These are phyloP conservation scores for Tillandsia fasciculata DNA, from an alignment of 176 grass and related monocot genomes.

Conservation along the genomic window DNA sequence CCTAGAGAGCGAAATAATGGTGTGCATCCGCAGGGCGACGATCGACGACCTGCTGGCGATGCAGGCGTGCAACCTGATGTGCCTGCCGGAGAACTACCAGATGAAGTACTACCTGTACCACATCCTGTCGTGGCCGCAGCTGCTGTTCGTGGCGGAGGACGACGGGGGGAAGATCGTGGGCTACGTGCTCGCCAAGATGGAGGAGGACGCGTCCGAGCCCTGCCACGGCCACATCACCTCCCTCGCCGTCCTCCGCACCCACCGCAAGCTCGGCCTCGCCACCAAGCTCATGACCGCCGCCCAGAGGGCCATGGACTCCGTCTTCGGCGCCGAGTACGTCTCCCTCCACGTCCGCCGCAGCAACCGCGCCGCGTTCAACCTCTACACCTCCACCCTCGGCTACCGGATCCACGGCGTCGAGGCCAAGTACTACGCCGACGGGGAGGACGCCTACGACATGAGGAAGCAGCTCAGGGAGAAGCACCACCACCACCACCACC, in stretches of 20 bases:
- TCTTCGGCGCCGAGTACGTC: constrained; percentile 89
- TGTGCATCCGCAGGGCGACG: constrained; percentile 88
- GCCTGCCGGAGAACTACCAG: constrained; percentile 96
- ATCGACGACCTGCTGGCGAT: constrained; percentile 81
- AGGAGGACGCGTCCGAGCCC: constrained; percentile 94
- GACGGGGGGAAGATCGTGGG: constrained; percentile 92
- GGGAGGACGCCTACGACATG: constrained; percentile 80
- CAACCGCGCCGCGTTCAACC: constrained; percentile 86
- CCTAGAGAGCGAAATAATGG: constrained; percentile 43
- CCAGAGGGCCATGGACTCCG: constrained; percentile 90
- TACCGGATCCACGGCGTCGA: constrained; percentile 84
- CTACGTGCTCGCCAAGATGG: constrained; percentile 99
- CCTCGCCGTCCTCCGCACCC: constrained; percentile 91
- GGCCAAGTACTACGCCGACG: constrained; percentile 88
- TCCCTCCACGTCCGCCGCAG: constrained; percentile 87
- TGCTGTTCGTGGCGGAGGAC: constrained; percentile 94
- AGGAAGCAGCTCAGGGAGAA: constrained; percentile 24
- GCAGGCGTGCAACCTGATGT: constrained; percentile 94
- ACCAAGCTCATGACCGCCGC: constrained; percentile 98
- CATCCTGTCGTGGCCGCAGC: constrained; percentile 97
- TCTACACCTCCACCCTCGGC: constrained; percentile 75
- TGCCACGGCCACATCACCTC: constrained; percentile 99
- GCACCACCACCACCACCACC: constrained; percentile 23
- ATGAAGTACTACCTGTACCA: constrained; percentile 99
- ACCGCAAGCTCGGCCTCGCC: constrained; percentile 91